Conservation (phyloP, 306 rosid genomes). For the Fragaria ananassa region DNA sequence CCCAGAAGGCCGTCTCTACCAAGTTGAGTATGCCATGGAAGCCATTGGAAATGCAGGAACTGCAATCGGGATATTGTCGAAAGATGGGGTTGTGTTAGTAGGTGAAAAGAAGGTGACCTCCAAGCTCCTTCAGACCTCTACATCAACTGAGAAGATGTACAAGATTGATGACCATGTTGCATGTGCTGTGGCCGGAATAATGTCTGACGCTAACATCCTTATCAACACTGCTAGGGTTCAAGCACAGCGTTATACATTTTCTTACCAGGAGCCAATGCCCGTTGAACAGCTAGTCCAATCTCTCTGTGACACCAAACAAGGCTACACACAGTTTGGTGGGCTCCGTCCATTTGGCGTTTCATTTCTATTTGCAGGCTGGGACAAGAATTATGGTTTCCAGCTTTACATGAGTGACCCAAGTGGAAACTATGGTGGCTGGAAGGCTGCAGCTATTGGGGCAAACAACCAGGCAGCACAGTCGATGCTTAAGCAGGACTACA, state of each 20-base stretch:
- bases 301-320: constrained; percentile 44
- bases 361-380: constrained; percentile 47
- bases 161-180: constrained; percentile 46
- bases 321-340: constrained; percentile 45
- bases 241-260: constrained; percentile 38
- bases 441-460: constrained; percentile 47
- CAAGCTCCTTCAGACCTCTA: constrained; percentile 43
- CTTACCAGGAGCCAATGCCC: constrained; percentile 49
- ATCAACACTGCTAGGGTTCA: constrained; percentile 46
- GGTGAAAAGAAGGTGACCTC: constrained; percentile 46
- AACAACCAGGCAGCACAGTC: constrained; percentile 48
- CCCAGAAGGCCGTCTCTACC: constrained; percentile 44
- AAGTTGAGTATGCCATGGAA: constrained; percentile 47
- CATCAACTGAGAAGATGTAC: constrained; percentile 46
- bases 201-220: constrained; percentile 45
- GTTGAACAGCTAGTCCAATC: constrained; percentile 45
- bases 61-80: constrained; percentile 42
- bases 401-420: constrained; percentile 49
- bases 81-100: constrained; percentile 40
- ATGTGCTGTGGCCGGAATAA: constrained; percentile 44
- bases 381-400: constrained; percentile 41
- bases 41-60: constrained; percentile 47
- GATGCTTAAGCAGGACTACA: constrained; percentile 46
- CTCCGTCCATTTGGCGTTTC: constrained; percentile 46
- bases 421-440: constrained; percentile 49